Conservation (phyloP, 148 eudicot genomes). For the Silene uniflora region DNA sequence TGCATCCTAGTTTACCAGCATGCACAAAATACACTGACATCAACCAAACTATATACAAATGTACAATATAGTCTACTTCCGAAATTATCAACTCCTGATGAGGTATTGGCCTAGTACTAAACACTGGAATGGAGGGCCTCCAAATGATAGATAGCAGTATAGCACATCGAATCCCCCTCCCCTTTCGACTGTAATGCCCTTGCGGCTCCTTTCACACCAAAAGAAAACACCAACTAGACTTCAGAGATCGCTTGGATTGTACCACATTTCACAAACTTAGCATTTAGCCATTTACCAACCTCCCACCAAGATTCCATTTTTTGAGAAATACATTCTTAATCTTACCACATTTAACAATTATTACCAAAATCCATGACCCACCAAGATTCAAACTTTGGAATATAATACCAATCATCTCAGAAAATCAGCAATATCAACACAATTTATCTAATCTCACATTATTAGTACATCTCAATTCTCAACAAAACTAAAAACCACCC, state of each 20-base stretch:
- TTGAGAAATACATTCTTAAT: background rate
- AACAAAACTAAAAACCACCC: background rate
- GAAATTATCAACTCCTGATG: no score
- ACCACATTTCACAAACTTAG: background rate
- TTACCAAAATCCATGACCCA: background rate
- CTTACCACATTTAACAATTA: background rate
- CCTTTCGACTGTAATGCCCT: no score
- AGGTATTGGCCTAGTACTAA: no score
- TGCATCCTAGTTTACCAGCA: no score
- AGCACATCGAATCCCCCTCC: no score
- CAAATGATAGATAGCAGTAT: no score
- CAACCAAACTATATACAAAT: no score
- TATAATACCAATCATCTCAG: background rate
- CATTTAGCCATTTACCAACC: background rate
- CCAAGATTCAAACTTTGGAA: conserved; percentile 3
- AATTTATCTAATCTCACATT: background rate
- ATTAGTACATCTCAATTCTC: background rate
- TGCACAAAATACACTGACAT: no score
- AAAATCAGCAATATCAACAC: background rate
- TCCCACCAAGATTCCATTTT: conserved; percentile 5
- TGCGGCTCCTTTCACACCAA: no score
- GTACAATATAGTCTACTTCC: no score
- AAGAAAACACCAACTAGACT: background rate
- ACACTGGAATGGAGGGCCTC: no score
- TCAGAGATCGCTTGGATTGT: background rate